These are phyloP conservation scores for Claviceps arundinis DNA, from an alignment of 2,329 filamentous ascomycete species.

Conservation along the genomic window DNA sequence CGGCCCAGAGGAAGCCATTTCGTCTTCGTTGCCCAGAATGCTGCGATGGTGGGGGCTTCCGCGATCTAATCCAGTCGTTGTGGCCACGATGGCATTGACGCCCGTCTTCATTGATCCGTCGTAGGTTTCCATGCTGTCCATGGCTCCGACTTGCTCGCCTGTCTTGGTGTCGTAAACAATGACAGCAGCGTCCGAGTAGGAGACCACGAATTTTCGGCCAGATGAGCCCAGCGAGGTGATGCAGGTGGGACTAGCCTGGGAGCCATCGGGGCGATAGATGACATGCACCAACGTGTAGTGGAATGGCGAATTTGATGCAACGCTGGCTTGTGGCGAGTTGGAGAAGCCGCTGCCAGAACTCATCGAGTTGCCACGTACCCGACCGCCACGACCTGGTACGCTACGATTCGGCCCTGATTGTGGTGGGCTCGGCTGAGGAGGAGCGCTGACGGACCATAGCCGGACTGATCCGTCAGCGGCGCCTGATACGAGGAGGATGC, in stretches of 20 bases:
- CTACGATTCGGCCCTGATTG: conserved; percentile 54
- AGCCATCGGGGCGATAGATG: conserved; percentile 55
- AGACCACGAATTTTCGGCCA: conserved; percentile 84
- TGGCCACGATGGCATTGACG: conserved; percentile 84
- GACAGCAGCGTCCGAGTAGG: conserved; percentile 80
- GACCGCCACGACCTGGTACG: conserved; percentile 46
- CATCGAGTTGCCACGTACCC: conserved; percentile 80
- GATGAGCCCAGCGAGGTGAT: conserved; percentile 77
- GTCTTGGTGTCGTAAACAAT: conserved; percentile 86
- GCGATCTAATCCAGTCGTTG: conserved; percentile 70
- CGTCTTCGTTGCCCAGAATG: conserved; percentile 57
- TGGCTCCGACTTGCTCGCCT: conserved; percentile 79
- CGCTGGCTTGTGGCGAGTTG: conserved; percentile 76
- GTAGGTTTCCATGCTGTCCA: conserved; percentile 91
- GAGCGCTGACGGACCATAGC: conserved; percentile 87
- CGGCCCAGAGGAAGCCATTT: conserved; percentile 54
- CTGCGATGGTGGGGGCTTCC: conserved; percentile 38
- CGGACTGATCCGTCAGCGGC: conserved; percentile 84
- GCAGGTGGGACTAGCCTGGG: conserved; percentile 67
- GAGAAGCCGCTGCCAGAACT: conserved; percentile 89
- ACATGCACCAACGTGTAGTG: conserved; percentile 79
- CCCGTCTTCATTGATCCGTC: conserved; percentile 67
- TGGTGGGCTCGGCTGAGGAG: conserved; percentile 72
- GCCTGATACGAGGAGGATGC: conserved; percentile 81
- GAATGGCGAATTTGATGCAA: conserved; percentile 76